These are phyloP conservation scores for Hyaloscypha variabilis DNA, from an alignment of 495 filamentous ascomycete species.

Conservation along the genomic window DNA sequence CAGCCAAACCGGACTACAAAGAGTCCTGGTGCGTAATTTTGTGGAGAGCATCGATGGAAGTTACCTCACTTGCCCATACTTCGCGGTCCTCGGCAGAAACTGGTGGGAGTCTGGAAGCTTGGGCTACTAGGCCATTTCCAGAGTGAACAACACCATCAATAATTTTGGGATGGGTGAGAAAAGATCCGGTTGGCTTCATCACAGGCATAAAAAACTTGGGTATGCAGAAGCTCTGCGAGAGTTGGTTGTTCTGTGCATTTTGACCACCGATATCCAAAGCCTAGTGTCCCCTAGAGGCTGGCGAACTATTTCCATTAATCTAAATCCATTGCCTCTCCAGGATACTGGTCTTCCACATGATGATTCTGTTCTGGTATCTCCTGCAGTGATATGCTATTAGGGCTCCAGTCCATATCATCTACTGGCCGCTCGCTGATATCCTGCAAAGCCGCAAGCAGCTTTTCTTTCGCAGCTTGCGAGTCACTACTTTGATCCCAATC, in stretches of 20 bases:
- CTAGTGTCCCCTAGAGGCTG: no score
- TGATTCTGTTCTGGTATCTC: conserved; percentile 17
- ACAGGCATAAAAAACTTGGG: no score
- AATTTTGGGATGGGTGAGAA: no score
- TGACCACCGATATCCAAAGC: no score
- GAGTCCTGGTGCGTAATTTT: background rate
- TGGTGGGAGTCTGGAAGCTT: background rate
- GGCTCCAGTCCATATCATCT: conserved; percentile 35
- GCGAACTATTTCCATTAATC: conserved; percentile 14
- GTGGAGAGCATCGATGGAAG: background rate
- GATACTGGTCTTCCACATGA: background rate
- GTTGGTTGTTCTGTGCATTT: no score
- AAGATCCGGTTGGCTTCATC: no score
- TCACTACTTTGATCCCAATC: conserved; percentile 24
- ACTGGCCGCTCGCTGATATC: conserved; percentile 29
- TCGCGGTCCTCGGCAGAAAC: background rate
- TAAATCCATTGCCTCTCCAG: conserved; percentile 26
- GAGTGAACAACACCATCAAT: background rate
- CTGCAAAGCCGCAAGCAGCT: conserved; percentile 19
- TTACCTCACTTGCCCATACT: background rate
- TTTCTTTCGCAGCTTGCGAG: conserved; percentile 16
- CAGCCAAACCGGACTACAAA: no score
- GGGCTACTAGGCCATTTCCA: background rate
- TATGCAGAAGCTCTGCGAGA: no score
- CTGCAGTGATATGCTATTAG: conserved; percentile 27